Conservation (phyloP, 140 eudicot species). For the Flaveria floridana region DNA sequence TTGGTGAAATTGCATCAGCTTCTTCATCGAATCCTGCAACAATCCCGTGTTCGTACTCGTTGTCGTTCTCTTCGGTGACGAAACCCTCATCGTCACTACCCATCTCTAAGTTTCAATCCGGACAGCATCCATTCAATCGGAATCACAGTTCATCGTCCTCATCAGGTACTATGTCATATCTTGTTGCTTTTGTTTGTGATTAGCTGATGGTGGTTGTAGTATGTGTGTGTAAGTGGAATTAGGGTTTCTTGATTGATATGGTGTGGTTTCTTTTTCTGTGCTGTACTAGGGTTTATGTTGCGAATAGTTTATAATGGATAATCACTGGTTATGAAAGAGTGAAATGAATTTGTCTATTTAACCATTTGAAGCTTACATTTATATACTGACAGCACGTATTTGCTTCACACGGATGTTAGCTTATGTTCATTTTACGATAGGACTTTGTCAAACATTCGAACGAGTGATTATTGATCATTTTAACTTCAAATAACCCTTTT, state of each 20-base stretch:
- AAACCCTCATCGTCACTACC: conserved; percentile 32
- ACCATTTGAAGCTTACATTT: neutral
- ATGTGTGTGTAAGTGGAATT: neutral
- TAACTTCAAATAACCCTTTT: neutral
- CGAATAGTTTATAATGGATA: neutral
- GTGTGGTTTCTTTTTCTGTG: neutral
- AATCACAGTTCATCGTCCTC: conserved; percentile 34
- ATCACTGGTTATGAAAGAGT: neutral
- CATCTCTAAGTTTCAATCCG: conserved; percentile 29
- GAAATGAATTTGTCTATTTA: neutral
- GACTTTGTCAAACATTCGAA: neutral
- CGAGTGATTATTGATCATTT: neutral
- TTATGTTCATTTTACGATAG: neutral
- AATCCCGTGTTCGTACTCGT: conserved; percentile 21
- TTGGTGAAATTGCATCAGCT: conserved; percentile 31
- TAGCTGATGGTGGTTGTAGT: neutral
- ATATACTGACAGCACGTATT: neutral
- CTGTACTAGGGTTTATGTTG: neutral
- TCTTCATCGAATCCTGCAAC: conserved; percentile 32
- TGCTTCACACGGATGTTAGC: neutral
- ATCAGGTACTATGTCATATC: conserved; percentile 20
- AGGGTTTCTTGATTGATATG: conserved; percentile 13
- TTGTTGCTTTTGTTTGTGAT: neutral
- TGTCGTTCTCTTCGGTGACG: conserved; percentile 31
- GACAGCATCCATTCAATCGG: conserved; percentile 30